Evolutionary conservation across 2,329 filamentous ascomycete species (phyloP), one percentile per base, ranked within the genome.

Genomic region (Alternaria consortialis): DNA sequence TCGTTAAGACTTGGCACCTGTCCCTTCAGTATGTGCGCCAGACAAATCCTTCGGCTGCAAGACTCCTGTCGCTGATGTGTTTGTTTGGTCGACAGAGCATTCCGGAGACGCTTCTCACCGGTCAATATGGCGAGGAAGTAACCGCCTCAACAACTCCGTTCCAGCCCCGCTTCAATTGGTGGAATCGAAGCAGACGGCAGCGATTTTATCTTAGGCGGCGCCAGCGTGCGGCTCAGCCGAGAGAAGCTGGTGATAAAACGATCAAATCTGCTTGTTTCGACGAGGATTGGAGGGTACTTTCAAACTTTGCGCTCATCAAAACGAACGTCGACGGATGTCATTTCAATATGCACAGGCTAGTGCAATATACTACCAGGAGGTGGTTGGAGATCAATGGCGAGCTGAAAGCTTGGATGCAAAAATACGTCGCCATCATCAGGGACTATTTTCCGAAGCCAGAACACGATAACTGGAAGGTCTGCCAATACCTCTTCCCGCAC

Each of bases 61-160:
- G 81, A 23, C 67, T 84, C 5, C 62, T 85, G 0, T 81, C 80
- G 2, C 73, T 84, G 25, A 68, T 71, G 65, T 61, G 63, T 53
- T 44, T 69, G 7, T 69, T 71, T 25, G 47, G 64, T 57, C 56
- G 58, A 13, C 56, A 67, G 20, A 55, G n/a, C 13, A 71, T 71
- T 20, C 63, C 64, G 15, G 66, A 9, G 81, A 34, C 42, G 27
- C 62, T 72, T 32, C 58, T 72, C 50, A 32, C 12, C 3, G 54
- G 56, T 4, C 47, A 59, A 20, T 72, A 72, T 56, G 42, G 53
- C 53, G 32, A 46, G 25, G 23, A 20, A 25, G 25, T 31, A 12
- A 31, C 15, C 12, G 25, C 43, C 25, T 20, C 50, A 17, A 36
- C 31, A 9, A 43, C 57, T 11, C 15, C 40, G 36, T n/a, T 46